A percentile compares a stretch with the other conserved stretches of the same genome.
phyloP scores from a whole-genome alignment of 371 early-diverging fungal genomes.

The Chytridium lagenaria region DNA sequence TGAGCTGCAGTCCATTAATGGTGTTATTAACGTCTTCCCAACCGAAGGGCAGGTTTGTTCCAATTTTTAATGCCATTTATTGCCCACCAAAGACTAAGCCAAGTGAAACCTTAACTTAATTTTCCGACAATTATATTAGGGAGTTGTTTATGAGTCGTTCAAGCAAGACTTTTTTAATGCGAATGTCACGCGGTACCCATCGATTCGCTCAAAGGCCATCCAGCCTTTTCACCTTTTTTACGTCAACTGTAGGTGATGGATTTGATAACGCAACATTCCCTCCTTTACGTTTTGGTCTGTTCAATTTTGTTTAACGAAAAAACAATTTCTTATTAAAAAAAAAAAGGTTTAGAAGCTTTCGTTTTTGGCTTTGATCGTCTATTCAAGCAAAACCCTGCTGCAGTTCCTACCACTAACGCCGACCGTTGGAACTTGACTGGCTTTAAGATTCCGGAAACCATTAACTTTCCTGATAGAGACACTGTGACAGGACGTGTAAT shows the following conservation, averaged over 20 bases:
- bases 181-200: not conserved
- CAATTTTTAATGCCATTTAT: too few species aligned
- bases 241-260: not conserved
- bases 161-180: too few species aligned
- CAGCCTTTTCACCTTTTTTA: conserved; percentile 21
- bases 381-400: not conserved
- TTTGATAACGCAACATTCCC: too few species aligned
- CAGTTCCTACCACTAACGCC: not conserved
- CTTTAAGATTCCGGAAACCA: not conserved
- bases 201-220: not conserved
- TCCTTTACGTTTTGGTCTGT: too few species aligned
- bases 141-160: too few species aligned
- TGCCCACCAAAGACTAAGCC: too few species aligned
- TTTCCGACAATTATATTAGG: too few species aligned
- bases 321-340: too few species aligned
- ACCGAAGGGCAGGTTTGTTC: conserved; percentile 11
- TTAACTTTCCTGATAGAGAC: conserved; percentile 26
- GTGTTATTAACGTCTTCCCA: not conserved
- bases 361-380: conserved; percentile 17
- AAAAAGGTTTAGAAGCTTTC: conserved; percentile 17
- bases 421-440: not conserved
- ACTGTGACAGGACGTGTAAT: conserved; percentile 22
- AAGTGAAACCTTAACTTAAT: too few species aligned
- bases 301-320: too few species aligned
- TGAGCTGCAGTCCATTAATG: not conserved